A percentile compares a stretch with the other conserved stretches of the same genome.
Conservation (phyloP, 371 early-diverging fungal genomes). For the Phascolomyces articulosus region DNA sequence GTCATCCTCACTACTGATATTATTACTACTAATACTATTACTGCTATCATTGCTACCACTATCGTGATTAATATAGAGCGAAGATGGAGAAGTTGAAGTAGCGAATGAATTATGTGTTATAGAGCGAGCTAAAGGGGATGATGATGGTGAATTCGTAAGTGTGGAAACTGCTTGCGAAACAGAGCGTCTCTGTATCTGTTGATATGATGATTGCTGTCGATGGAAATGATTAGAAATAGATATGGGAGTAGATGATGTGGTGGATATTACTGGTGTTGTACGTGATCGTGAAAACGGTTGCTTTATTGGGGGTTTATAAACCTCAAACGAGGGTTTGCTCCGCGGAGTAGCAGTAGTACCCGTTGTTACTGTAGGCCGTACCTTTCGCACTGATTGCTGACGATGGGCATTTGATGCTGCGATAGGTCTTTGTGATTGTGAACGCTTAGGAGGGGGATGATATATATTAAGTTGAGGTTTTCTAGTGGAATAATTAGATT, state of each 20-base stretch:
- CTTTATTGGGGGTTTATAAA: constrained; percentile 15
- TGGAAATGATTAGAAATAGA: constrained; percentile 6
- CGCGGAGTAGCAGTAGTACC: not conserved
- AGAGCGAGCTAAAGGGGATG: not conserved
- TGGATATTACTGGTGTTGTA: constrained; percentile 1
- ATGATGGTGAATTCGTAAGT: not conserved
- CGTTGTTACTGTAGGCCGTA: not conserved
- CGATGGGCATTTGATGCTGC: not conserved
- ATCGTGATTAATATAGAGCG: no score
- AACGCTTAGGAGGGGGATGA: constrained; percentile 9
- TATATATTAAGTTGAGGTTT: constrained; percentile 14
- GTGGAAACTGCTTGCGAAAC: not conserved
- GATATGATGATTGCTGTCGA: not conserved
- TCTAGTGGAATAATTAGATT: not conserved
- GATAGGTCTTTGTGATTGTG: not conserved
- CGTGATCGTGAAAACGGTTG: not conserved
- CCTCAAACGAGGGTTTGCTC: constrained; percentile 12
- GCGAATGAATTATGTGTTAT: not conserved
- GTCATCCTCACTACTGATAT: not conserved
- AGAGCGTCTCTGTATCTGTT: not conserved
- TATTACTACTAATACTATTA: not conserved
- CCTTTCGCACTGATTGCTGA: not conserved
- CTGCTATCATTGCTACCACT: not conserved
- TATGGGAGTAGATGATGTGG: constrained; percentile 6
- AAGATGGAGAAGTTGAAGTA: not conserved